Evolutionary conservation across 331 rosid species (phyloP), one percentile per base, ranked within the genome.

Genomic region (Arachis monticola): DNA sequence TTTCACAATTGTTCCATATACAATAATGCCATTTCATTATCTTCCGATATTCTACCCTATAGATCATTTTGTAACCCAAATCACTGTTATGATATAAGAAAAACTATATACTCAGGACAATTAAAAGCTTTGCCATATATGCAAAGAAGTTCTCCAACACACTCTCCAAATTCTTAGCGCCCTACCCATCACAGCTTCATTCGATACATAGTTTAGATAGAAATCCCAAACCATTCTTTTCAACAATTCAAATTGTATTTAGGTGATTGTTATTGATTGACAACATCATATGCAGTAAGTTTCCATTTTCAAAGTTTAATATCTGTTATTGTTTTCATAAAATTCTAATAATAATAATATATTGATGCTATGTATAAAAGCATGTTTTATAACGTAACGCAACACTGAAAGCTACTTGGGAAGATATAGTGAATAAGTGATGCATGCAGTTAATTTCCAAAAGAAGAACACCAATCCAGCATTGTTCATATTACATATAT

Each of bases 21-120:
- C 55, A 60, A 44, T n/a, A n/a, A n/a, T 44, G 67, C 35, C 38
- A 32, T 73, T n/a, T n/a, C n/a, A n/a, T 17, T 30, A 78, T 87
- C 78, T 83, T 87, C 63, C 66, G 89, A 70, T 95, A 87, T n/a
- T n/a, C n/a, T 72, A 84, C 88, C 61, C 89, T 92, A 67, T 89
- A 77, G 65, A 46, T 89, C 84, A 69, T 35, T 83, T 77, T 97
- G 90, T 83, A 64, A 71, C 73, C 72, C 14, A 75, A 31, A 72
- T 60, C n/a, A 14, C 0, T 3, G 32, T 12, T 58, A 81, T 63
- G 55, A 13, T 4, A 65, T 70, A 67, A 75, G 12, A 66, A 41
- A 51, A 79, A 32, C 30, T n/a, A 11, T 77, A 64, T 46, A 40
- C 70, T 64, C 14, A 17, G 46, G 69, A 27, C 48, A 71, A 68